These are phyloP conservation scores for Dothideomycetes sp. DNA, from an alignment of 2,329 filamentous ascomycete species.

Conservation along the genomic window DNA sequence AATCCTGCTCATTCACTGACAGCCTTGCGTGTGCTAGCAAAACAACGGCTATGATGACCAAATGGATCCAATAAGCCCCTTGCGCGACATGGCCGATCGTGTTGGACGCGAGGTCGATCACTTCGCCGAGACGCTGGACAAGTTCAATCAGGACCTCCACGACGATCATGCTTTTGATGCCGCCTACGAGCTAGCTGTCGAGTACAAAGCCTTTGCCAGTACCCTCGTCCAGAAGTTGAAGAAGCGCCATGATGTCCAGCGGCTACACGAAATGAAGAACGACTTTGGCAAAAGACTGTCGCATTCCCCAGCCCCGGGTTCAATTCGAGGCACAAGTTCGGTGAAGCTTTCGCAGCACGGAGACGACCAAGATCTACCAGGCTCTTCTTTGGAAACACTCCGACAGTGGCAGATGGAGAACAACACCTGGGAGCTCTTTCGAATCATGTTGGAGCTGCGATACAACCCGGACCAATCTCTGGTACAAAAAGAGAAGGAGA, in stretches of 20 bases:
- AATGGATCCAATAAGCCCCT: slow-evolving; percentile 45
- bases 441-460: slow-evolving; percentile 56
- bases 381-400: slow-evolving; percentile 41
- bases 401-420: slow-evolving; percentile 68
- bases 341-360: slow-evolving; percentile 4
- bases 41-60: no score
- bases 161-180: slow-evolving; percentile 48
- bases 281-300: slow-evolving; percentile 8
- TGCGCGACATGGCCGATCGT: slow-evolving; percentile 54
- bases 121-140: slow-evolving; percentile 74
- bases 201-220: slow-evolving; percentile 40
- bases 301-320: background rate
- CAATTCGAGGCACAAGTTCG: background rate
- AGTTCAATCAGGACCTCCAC: slow-evolving; percentile 45
- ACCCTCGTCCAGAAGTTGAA: slow-evolving; percentile 36
- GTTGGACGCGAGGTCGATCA: slow-evolving; percentile 74
- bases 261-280: slow-evolving; percentile 20
- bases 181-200: slow-evolving; percentile 45
- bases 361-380: slow-evolving; percentile 6
- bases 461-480: slow-evolving; percentile 38
- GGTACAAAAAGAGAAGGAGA: slow-evolving; percentile 20
- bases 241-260: slow-evolving; percentile 30
- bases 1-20: background rate
- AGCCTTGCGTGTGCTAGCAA: slow-evolving; percentile 9
- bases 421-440: slow-evolving; percentile 82